phyloP scores from a whole-genome alignment of 495 filamentous ascomycete genomes.

The Penicillium macrosclerotiorum region DNA sequence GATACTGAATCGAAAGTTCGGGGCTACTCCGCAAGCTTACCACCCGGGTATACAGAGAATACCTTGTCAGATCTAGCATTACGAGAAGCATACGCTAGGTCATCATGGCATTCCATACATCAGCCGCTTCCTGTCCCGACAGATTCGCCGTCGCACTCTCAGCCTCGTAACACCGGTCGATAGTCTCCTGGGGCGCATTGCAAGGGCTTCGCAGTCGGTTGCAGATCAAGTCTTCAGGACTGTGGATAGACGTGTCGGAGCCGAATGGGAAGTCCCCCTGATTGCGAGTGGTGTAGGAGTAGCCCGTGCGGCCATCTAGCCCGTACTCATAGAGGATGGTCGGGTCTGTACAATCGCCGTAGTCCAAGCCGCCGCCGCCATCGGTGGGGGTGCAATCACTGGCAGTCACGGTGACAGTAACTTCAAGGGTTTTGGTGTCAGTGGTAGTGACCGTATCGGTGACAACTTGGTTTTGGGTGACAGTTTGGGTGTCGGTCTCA shows the following conservation, averaged over 20 bases:
- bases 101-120: conserved; percentile 52
- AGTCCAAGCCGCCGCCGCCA: conserved; percentile 31
- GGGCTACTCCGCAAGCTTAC: too few species aligned
- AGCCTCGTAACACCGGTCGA: conserved; percentile 46
- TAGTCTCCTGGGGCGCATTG: conserved; percentile 44
- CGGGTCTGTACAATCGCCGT: conserved; percentile 50
- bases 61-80: too few species aligned
- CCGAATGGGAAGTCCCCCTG: conserved; percentile 56
- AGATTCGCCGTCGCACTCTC: conserved; percentile 34
- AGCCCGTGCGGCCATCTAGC: conserved; percentile 51
- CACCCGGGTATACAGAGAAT: too few species aligned
- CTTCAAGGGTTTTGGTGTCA: neutral
- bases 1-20: too few species aligned
- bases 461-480: conserved; percentile 8
- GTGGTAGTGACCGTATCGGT: conserved; percentile 5
- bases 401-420: conserved; percentile 8
- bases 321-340: conserved; percentile 54
- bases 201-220: conserved; percentile 50
- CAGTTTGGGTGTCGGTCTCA: conserved; percentile 7
- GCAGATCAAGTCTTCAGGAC: conserved; percentile 58
- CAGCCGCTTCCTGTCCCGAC: conserved; percentile 54
- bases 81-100: too few species aligned
- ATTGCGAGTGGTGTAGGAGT: conserved; percentile 51
- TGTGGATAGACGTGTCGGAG: conserved; percentile 52
- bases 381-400: neutral